Conservation (phyloP, 176 grass and related monocot genomes). For the Rhipidocladum racemiflorum region DNA sequence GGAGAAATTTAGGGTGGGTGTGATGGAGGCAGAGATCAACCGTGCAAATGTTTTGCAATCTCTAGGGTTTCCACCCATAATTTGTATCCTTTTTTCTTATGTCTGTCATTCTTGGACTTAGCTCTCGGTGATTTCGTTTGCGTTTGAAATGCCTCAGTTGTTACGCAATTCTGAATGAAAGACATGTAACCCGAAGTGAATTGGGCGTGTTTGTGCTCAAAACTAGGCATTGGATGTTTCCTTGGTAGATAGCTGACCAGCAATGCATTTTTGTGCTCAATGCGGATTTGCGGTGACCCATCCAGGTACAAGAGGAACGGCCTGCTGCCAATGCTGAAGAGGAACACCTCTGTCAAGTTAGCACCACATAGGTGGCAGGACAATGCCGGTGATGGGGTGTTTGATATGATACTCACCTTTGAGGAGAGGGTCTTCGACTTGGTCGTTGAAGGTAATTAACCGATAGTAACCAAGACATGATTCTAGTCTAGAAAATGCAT, state of each 20-base stretch:
- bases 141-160: not conserved
- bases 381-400: conserved; percentile 59
- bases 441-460: conserved; percentile 70
- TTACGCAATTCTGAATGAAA: not conserved
- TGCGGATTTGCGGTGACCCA: not conserved
- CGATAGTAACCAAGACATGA: not conserved
- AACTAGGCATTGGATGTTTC: not conserved
- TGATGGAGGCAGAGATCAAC: not conserved
- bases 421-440: conserved; percentile 94
- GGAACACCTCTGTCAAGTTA: conserved; percentile 73
- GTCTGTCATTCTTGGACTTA: not conserved
- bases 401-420: conserved; percentile 83
- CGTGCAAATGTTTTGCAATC: not conserved
- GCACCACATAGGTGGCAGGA: conserved; percentile 94
- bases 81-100: not conserved
- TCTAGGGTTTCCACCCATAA: not conserved
- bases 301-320: conserved; percentile 96
- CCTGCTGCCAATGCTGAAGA: conserved; percentile 92
- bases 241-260: not conserved
- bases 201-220: not conserved
- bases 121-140: not conserved
- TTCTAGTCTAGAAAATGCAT: not conserved
- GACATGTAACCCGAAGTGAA: not conserved
- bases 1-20: not conserved
- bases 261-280: not conserved